Evolutionary conservation across 2,329 filamentous ascomycete species (phyloP).

Genomic region (Penicillium sp.): DNA sequence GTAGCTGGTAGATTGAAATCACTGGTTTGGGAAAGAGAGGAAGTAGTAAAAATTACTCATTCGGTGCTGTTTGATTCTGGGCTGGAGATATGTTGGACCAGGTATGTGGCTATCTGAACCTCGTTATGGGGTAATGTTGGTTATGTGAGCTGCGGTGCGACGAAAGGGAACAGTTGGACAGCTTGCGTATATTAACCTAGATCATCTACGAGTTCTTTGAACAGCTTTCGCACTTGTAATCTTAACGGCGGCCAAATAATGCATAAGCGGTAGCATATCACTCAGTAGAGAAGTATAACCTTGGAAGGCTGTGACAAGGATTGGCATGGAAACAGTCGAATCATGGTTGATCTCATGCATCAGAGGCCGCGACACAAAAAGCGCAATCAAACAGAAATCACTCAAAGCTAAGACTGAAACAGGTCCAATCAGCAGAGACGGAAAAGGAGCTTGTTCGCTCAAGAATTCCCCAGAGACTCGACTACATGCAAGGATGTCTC

Average conservation of each 20-base stretch:
- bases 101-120: conserved; percentile 5
- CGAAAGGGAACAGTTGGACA: not conserved
- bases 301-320: not conserved
- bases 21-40: too few relatives aligned
- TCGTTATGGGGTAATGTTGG: not conserved
- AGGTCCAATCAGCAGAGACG: conserved; percentile 14
- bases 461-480: conserved; percentile 15
- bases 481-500: conserved; percentile 23
- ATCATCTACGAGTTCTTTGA: not conserved
- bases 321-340: not conserved
- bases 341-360: conserved; percentile 1
- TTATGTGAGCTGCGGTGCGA: not conserved
- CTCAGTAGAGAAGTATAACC: not conserved
- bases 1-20: not conserved
- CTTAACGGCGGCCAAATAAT: not conserved
- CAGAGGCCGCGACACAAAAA: not conserved
- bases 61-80: not conserved
- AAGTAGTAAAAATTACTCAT: not conserved
- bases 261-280: not conserved
- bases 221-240: not conserved
- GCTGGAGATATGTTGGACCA: not conserved
- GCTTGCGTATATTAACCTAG: not conserved
- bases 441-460: conserved; percentile 2
- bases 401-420: conserved; percentile 5
- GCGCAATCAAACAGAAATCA: not conserved